Base-by-base conservation (phyloP, 768 basidiomycete genomes). In the Xerocomus brunneocitrinus region DNA sequence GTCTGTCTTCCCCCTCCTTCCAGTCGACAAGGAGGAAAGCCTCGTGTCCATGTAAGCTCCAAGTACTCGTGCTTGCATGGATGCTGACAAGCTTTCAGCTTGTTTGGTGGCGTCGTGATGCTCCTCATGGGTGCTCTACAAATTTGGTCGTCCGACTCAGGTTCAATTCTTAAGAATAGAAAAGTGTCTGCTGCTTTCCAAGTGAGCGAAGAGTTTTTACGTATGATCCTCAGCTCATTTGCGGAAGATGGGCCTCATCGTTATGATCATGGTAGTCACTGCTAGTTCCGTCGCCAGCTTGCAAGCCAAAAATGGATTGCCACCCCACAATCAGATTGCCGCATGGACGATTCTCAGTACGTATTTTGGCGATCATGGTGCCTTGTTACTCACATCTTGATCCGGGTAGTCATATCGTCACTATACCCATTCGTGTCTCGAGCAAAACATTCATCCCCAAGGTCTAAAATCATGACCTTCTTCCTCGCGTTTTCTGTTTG, bases 401-500 rank as follows among this genome's bases (percentile, higher is more conserved):
- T 53, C 19, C 42, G 81, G 79, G 69, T 52, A 86, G 85, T 72
- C 38, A 54, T 73, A 39, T 78, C 80, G 4, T 80, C 82, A 3
- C 47, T 74, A 38, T 70, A 81, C 22, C 82, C 85, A 2, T 82
- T 84, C 61, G 38, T 75, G 1, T 67, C 70, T 25, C 64, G 58
- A 47, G 65, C 60, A 42, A 55, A 66, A 32, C 69, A 75, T 53
- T 67, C 68, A 25, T 75, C 69, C 5, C 68, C 77, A 2, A 67
- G 68, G 47, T 78, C 82, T 1, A 84, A 79, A 60, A 72, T 86
- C 13, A 67, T 85, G 31, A 74, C 76, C 28, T 81, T 83, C 61
- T 88, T 88, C 66, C 77, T 90, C 42, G 81, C 83, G 6, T 87
- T 91, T 56, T 79, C 81, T 0, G 84, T 84, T 3, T 85, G 83